Evolutionary conservation across 345 rosid genomes (phyloP).

Genomic region (Adansonia digitata): DNA sequence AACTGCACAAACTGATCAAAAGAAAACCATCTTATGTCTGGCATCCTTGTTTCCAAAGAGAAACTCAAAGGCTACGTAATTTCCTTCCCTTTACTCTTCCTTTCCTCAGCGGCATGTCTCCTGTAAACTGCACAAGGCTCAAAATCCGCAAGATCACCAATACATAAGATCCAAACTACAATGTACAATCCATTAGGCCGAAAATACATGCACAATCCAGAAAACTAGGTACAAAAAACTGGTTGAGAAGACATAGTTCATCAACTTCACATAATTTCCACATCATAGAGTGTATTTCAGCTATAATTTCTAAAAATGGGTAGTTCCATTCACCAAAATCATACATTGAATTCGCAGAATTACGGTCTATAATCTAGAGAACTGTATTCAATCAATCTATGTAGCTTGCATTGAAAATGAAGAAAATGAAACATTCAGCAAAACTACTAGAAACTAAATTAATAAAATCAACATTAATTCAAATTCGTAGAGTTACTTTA

Average conservation of each 20-base stretch:
- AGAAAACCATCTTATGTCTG: conserved; percentile 3
- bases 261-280: background rate
- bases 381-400: background rate
- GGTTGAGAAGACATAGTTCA: background rate
- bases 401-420: background rate
- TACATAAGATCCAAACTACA: background rate
- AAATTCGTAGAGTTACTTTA: background rate
- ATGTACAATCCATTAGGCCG: background rate
- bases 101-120: background rate
- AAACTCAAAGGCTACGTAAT: background rate
- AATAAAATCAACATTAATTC: background rate
- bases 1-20: background rate
- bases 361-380: background rate
- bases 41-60: background rate
- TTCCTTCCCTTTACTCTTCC: conserved; percentile 6
- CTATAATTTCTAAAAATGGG: background rate
- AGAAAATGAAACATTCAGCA: background rate
- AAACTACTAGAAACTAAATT: background rate
- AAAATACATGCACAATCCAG: background rate
- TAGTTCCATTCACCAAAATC: background rate
- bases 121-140: conserved; percentile 1
- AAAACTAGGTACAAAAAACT: background rate
- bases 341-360: background rate
- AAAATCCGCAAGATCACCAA: background rate
- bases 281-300: background rate